A percentile compares a stretch with the other conserved stretches of the same genome.
Evolutionary conservation across 2,329 filamentous ascomycete genomes (phyloP).

Genomic region (Emmonsia crescens): DNA sequence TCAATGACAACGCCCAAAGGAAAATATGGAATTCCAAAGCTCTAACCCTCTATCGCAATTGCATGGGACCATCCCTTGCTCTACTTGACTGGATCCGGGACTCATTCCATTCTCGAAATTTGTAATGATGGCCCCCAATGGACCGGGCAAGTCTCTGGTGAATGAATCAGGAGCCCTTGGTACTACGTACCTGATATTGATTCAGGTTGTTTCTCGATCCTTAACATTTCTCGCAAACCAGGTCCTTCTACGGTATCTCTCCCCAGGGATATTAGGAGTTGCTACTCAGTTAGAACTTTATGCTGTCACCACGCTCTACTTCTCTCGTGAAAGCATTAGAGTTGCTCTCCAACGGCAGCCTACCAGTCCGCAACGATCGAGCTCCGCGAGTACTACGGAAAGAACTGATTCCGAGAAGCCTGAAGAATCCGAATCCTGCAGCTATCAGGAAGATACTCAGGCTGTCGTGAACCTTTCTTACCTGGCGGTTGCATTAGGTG

Average conservation of each 20-base stretch:
- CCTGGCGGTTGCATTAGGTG: constrained; percentile 59
- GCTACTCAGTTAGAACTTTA: constrained; percentile 88
- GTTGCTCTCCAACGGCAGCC: constrained; percentile 79
- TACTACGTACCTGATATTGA: constrained; percentile 72
- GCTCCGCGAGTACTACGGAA: constrained; percentile 6
- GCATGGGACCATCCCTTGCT: not conserved
- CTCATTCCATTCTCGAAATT: not conserved
- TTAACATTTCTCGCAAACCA: constrained; percentile 91
- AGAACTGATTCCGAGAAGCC: constrained; percentile 12
- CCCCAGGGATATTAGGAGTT: constrained; percentile 71
- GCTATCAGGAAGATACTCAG: constrained; percentile 41
- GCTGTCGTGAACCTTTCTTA: constrained; percentile 83
- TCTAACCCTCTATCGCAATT: not conserved
- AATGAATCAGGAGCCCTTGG: constrained; percentile 45
- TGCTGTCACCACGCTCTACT: constrained; percentile 86
- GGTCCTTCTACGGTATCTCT: constrained; percentile 74
- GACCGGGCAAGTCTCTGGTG: not conserved
- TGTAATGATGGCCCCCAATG: not conserved
- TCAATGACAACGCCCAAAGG: too few relatives aligned
- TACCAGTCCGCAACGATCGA: constrained; percentile 9
- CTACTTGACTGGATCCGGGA: not conserved
- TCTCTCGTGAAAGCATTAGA: constrained; percentile 79
- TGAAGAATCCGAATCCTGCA: constrained; percentile 17
- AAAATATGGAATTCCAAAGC: not conserved
- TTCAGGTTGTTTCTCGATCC: constrained; percentile 78